phyloP scores from a whole-genome alignment of 176 grass and related monocot species.

The Pontederia paniculata region DNA sequence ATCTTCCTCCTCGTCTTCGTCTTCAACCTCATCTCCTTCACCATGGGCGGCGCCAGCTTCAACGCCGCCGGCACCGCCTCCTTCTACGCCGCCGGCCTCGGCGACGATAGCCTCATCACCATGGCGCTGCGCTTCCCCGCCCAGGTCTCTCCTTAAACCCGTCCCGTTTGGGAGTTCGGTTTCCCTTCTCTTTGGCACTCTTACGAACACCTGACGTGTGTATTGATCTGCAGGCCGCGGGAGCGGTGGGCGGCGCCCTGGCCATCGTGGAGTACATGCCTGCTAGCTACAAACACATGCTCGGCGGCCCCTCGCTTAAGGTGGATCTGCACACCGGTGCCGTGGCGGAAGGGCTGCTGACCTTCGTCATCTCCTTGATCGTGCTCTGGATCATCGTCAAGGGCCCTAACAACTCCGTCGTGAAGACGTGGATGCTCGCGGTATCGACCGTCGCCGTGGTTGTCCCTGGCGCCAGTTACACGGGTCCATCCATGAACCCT shows the following conservation, averaged over 20 bases:
- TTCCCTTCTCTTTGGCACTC: too few species aligned
- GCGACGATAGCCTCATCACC: slow-evolving; percentile 32
- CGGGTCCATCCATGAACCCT: slow-evolving; percentile 76
- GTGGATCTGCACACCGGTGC: slow-evolving; percentile 65
- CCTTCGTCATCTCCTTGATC: slow-evolving; percentile 48
- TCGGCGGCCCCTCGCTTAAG: slow-evolving; percentile 47
- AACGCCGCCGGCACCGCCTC: slow-evolving; percentile 52
- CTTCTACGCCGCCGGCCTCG: slow-evolving; percentile 63
- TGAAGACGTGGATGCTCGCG: slow-evolving; percentile 50
- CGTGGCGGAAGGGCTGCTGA: slow-evolving; percentile 44
- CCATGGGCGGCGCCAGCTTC: slow-evolving; percentile 53
- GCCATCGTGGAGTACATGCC: slow-evolving; percentile 56
- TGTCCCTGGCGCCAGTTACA: slow-evolving; percentile 45
- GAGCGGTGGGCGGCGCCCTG: slow-evolving; percentile 54
- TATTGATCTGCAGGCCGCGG: slow-evolving; percentile 30
- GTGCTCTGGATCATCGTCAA: slow-evolving; percentile 48
- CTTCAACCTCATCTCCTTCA: slow-evolving; percentile 41
- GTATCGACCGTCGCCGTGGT: slow-evolving; percentile 39
- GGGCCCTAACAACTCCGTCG: slow-evolving; percentile 41
- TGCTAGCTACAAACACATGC: slow-evolving; percentile 45
- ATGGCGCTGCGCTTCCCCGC: slow-evolving; percentile 72
- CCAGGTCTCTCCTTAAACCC: slow-evolving; percentile 29
- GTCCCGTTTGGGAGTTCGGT: background rate
- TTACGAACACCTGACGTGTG: too few species aligned
- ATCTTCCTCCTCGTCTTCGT: slow-evolving; percentile 38